Evolutionary conservation across 1,139 yeast genomes (phyloP).

Genomic region (Magnusiomyces suaveolens): DNA sequence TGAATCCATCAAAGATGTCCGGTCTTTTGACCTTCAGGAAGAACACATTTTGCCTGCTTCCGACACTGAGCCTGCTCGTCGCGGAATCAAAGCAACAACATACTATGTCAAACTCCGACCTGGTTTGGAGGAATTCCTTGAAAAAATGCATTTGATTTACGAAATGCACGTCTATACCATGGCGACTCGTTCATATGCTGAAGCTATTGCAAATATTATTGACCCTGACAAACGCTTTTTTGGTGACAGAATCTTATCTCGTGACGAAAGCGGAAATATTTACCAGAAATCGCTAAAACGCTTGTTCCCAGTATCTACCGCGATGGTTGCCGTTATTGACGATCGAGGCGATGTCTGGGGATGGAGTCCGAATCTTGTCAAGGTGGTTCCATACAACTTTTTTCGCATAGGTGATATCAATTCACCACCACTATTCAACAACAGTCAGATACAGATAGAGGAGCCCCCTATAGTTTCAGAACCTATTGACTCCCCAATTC

Average conservation of each 20-base stretch:
- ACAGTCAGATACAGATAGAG: neutral
- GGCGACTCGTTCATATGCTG: constrained; percentile 97
- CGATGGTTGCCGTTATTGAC: constrained; percentile 93
- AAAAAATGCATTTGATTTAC: constrained; percentile 51
- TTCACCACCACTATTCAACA: constrained; percentile 32
- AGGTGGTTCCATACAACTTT: constrained; percentile 91
- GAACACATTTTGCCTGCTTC: constrained; percentile 45
- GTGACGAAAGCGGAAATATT: constrained; percentile 92
- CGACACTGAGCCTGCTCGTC: constrained; percentile 14
- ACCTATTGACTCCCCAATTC: no score
- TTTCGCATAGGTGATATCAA: constrained; percentile 97
- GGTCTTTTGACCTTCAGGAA: constrained; percentile 67
- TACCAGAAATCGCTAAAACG: constrained; percentile 83
- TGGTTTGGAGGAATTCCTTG: constrained; percentile 65
- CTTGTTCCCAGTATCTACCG: constrained; percentile 88
- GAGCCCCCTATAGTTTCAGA: neutral
- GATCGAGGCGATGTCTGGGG: constrained; percentile 99
- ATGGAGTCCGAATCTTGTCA: constrained; percentile 85
- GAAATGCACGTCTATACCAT: constrained; percentile 94
- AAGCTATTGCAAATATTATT: constrained; percentile 78
- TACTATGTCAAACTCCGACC: constrained; percentile 91
- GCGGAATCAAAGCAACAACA: constrained; percentile 21
- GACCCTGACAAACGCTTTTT: constrained; percentile 83
- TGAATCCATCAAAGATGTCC: constrained; percentile 73
- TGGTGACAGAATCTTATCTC: constrained; percentile 81